Base-by-base conservation (phyloP, 176 grass and related monocot species). In the Avena eriantha region DNA sequence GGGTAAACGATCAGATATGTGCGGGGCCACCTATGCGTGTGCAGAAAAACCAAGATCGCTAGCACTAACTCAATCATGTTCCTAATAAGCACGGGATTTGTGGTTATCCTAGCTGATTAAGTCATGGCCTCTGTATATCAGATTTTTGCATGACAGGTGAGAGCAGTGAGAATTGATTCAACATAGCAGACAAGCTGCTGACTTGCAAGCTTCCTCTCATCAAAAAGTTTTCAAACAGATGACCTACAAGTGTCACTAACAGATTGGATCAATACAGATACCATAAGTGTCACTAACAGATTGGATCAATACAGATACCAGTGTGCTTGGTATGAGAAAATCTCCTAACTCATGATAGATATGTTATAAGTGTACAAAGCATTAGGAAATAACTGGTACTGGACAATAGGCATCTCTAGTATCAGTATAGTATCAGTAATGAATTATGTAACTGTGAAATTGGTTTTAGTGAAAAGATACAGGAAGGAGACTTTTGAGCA, bases 301-400 rank as follows among this genome's bases (percentile, higher is more conserved):
- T 45, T 57, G 67, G 33, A n/a, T 79, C 47, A 69, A 33, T 69
- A 58, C 33, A 79, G 75, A 69, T 79, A 50, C 63, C 55, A 79
- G 22, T 14, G 24, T 33, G 56, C n/a, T 23, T 47, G 7, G 33
- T 56, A 69, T 29, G 74, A 24, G n/a, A 31, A 34, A 36, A 26
- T 45, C 14, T 43, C 49, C 16, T 43, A 56, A 5, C 9, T 35
- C 49, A 83, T 18, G 65, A 79, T 78, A 61, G 21, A 77, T 48
- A 26, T 69, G 13, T 85, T 2, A 36, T 34, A 39, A 81, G 81
- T 18, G 81, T 18, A 50, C 17, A 61, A 57, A 63, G 7, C 3
- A 57, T 76, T 49, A 77, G 71, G 60, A 86, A 39, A 33, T 47
- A 68, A 73, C 0, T 74, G 41, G 14, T 50, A 26, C 17, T 15